phyloP scores from a whole-genome alignment of 495 filamentous ascomycete species.

The Amorphotheca resinae region DNA sequence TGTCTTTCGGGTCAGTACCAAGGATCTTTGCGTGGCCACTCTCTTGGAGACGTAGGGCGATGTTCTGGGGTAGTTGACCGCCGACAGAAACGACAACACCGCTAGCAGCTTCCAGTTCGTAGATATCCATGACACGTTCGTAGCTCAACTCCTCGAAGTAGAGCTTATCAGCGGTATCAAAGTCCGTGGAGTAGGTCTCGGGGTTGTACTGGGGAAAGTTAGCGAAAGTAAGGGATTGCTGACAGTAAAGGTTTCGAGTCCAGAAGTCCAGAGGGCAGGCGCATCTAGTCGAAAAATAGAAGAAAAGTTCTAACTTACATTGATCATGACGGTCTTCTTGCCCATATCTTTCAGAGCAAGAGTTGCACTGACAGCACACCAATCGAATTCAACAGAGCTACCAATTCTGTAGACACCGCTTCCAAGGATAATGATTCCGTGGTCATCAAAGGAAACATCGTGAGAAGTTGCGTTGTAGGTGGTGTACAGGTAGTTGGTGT shows the following conservation, averaged over 20 bases:
- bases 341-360: slow-evolving; percentile 76
- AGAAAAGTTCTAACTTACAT: slow-evolving; percentile 26
- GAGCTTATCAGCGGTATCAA: slow-evolving; percentile 84
- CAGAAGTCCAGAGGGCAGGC: not conserved
- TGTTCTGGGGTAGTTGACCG: slow-evolving; percentile 94
- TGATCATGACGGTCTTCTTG: slow-evolving; percentile 98
- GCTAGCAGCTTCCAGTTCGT: slow-evolving; percentile 72
- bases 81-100: slow-evolving; percentile 94
- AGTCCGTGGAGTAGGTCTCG: slow-evolving; percentile 82
- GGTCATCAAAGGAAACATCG: slow-evolving; percentile 90
- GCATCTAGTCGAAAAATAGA: slow-evolving; percentile 8
- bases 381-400: slow-evolving; percentile 96
- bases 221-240: not conserved
- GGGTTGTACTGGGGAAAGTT: slow-evolving; percentile 29
- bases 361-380: slow-evolving; percentile 94
- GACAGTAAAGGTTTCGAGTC: slow-evolving; percentile 2
- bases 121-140: slow-evolving; percentile 64
- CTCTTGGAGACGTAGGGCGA: slow-evolving; percentile 89
- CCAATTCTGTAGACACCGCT: slow-evolving; percentile 96
- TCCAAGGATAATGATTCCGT: slow-evolving; percentile 64
- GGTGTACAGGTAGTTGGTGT: slow-evolving; percentile 83
- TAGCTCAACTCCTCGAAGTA: slow-evolving; percentile 98
- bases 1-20: slow-evolving; percentile 84
- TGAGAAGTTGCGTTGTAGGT: slow-evolving; percentile 96
- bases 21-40: slow-evolving; percentile 54